phyloP scores from a whole-genome alignment of 2,329 filamentous ascomycete species.

The Aspergillus terreus region DNA sequence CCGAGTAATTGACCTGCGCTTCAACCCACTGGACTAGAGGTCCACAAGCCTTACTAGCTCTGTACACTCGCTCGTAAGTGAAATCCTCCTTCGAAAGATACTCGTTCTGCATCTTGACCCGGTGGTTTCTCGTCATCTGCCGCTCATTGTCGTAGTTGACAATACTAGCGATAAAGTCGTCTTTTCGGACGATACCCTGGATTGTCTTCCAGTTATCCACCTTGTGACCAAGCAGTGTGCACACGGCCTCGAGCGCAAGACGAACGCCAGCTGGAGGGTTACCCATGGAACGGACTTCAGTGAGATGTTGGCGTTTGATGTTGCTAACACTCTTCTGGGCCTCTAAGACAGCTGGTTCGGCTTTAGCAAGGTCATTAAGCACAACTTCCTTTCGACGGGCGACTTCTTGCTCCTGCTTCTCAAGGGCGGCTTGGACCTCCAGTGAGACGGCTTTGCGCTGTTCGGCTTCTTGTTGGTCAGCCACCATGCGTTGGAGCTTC shows the following conservation, averaged over 20 bases:
- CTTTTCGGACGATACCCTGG: conserved; percentile 79
- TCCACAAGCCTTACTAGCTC: conserved; percentile 93
- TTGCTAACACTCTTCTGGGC: conserved; percentile 96
- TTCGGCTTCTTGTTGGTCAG: conserved; percentile 91
- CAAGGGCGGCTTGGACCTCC: conserved; percentile 81
- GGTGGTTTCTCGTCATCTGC: conserved; percentile 81
- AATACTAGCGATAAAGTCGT: conserved; percentile 97
- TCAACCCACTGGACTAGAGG: conserved; percentile 95
- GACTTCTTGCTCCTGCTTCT: conserved; percentile 86
- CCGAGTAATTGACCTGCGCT: conserved; percentile 96
- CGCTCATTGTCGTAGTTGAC: conserved; percentile 94
- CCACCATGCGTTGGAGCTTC: conserved; percentile 95
- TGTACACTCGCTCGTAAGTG: conserved; percentile 92
- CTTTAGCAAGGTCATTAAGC: conserved; percentile 78
- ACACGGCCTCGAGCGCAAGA: conserved; percentile 92
- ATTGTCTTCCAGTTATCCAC: conserved; percentile 89
- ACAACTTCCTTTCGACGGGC: conserved; percentile 79
- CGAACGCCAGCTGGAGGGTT: conserved; percentile 88
- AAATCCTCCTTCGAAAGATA: conserved; percentile 93
- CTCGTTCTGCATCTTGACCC: conserved; percentile 86
- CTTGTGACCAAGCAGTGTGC: conserved; percentile 87
- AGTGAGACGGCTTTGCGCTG: conserved; percentile 83
- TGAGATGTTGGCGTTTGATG: conserved; percentile 96
- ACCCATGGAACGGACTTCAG: conserved; percentile 95
- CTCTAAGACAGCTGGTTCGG: conserved; percentile 88